phyloP scores from a whole-genome alignment of 2,329 filamentous ascomycete genomes.

The Lachnellula suecica region DNA sequence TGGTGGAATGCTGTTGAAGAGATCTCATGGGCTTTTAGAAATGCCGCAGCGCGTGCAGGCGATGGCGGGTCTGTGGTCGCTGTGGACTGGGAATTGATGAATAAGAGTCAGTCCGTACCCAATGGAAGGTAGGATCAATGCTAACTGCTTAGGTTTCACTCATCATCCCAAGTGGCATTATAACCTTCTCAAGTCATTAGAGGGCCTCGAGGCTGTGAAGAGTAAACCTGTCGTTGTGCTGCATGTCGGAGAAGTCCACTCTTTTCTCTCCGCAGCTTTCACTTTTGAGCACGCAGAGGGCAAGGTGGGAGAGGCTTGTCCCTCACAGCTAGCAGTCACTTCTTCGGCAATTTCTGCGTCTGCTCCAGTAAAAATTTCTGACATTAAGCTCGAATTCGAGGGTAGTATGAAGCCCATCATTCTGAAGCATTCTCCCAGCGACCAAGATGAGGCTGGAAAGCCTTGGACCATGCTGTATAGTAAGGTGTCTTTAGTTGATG shows the following conservation, averaged over 20 bases:
- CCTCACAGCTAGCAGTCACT: slow-evolving; percentile 56
- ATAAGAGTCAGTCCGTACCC: slow-evolving; percentile 45
- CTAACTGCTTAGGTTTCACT: slow-evolving; percentile 47
- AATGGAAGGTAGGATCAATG: neutral
- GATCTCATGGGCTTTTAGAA: slow-evolving; percentile 59
- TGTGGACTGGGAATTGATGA: slow-evolving; percentile 65
- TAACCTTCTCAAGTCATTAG: slow-evolving; percentile 56
- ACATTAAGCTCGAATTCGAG: slow-evolving; percentile 54
- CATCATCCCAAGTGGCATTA: slow-evolving; percentile 59
- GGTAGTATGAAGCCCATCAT: slow-evolving; percentile 57
- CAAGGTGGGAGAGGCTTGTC: slow-evolving; percentile 59
- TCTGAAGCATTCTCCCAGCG: slow-evolving; percentile 36
- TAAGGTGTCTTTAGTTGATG: slow-evolving; percentile 23
- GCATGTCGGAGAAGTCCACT: slow-evolving; percentile 49
- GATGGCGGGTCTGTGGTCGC: slow-evolving; percentile 57
- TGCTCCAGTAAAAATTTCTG: slow-evolving; percentile 49
- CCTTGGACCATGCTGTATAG: slow-evolving; percentile 12
- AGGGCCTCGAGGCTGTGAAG: slow-evolving; percentile 43
- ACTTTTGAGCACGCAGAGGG: slow-evolving; percentile 57
- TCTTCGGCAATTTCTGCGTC: slow-evolving; percentile 56
- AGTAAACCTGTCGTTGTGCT: slow-evolving; percentile 51
- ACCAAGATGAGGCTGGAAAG: neutral
- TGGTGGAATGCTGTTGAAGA: slow-evolving; percentile 62
- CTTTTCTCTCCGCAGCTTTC: slow-evolving; percentile 55
- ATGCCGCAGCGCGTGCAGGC: slow-evolving; percentile 51